Base-by-base conservation (phyloP, 2,329 filamentous ascomycete species). In the Myriosclerotinia scirpicola region DNA sequence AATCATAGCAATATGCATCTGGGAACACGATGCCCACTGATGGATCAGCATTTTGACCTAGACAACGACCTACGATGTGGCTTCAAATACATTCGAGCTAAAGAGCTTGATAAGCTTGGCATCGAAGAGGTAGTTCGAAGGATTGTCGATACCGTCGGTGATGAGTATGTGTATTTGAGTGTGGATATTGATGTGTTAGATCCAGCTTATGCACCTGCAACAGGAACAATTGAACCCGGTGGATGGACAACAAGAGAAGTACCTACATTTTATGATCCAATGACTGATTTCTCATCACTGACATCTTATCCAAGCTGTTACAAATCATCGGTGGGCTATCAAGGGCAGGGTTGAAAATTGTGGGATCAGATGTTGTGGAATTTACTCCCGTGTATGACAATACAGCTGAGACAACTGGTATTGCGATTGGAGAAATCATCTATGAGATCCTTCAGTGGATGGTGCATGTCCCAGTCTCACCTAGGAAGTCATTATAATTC, bases 161-260 rank as follows among this genome's bases (percentile, higher is more conserved):
- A 74, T 56, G 64, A 73, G 36, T 73, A 68, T 62, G 71, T 75
- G 1, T 75, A 75, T 62, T 53, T 75, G n/a, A 75, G 74, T 66
- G 70, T 76, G 11, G 74, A 76, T 59, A 75, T 75, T 46, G 74
- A 76, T 67, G 74, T 76, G 1, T 61, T 76, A 5, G 74, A 76
- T 67, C 74, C 74, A 20, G 73, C 74, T 8, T 76, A 71, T 66
- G 73, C 74, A 17, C 73, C 74, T 26, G 74, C 73, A 8, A 76
- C 75, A 17, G 75, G 75, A 3, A 76, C 75, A 0, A 74, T 75
- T 54, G 75, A 76, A 46, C 70, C 75, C 9, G 75, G 75, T 20
- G 75, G 75, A 36, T 76, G 75, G 75, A 74, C 75, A 6, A 76
- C 75, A 26, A 72, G 75, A 72, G 75, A 75, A 63, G 72, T 74